These are phyloP conservation scores for Agrocybe chaxingu DNA, from an alignment of 768 basidiomycete genomes.

Conservation along the genomic window DNA sequence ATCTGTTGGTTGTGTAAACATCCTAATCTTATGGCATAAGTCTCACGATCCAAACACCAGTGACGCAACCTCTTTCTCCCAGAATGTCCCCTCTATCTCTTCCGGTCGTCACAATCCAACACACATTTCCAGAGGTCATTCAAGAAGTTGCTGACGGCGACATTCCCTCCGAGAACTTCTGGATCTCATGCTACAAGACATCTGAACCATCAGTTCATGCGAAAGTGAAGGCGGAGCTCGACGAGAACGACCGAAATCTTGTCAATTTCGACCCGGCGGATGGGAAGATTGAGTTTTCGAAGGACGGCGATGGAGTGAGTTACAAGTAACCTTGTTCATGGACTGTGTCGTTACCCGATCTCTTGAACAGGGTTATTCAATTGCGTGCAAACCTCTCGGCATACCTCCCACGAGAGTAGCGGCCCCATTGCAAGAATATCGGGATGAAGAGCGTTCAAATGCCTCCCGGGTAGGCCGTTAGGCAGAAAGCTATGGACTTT, in stretches of 20 bases:
- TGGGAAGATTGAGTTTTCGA: conserved; percentile 42
- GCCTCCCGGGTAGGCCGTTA: conserved; percentile 32
- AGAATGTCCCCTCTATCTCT: conserved; percentile 23
- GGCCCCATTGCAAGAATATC: conserved; percentile 49
- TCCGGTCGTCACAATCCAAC: conserved; percentile 58
- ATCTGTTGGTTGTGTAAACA: too few relatives aligned
- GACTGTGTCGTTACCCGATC: background rate
- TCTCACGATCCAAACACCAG: background rate
- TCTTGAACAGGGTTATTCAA: conserved; percentile 32
- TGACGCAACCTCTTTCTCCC: background rate
- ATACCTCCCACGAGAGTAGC: conserved; percentile 47
- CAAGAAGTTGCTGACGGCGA: conserved; percentile 60
- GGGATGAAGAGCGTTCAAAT: conserved; percentile 42
- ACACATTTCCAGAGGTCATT: conserved; percentile 55
- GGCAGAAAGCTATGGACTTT: background rate
- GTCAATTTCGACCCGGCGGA: conserved; percentile 44
- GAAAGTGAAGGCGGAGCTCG: conserved; percentile 51
- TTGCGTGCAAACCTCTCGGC: conserved; percentile 44
- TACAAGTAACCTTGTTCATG: background rate
- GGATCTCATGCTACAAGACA: conserved; percentile 69
- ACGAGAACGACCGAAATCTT: conserved; percentile 49
- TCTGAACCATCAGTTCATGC: conserved; percentile 59
- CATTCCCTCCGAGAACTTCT: conserved; percentile 59
- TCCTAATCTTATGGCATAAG: too few relatives aligned
- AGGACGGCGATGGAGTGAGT: conserved; percentile 27